Evolutionary conservation across 208 protist species (phyloP), one percentile per base, ranked within the genome.

Genomic region (Crithidia mellificae): DNA sequence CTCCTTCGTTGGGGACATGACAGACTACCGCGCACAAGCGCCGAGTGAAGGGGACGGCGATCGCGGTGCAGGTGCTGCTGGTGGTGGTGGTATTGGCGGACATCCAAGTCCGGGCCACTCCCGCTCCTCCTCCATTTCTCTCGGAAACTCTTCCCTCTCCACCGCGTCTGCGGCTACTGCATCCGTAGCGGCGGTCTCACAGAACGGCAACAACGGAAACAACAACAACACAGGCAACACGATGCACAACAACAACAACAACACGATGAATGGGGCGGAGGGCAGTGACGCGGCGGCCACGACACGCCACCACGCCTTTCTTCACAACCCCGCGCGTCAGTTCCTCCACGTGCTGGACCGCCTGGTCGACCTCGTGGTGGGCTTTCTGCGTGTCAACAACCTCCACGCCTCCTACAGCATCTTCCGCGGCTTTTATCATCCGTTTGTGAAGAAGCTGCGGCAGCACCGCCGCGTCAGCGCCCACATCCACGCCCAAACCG

Each of bases 361-460:
- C 54, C 29, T 87, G 6, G 77, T 91, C 7, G 82, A 91, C 34
- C 72, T 86, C 20, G 56, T 86, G 9, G 61, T 86, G 24, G 73
- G 63, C 50, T 80, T 88, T 22, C 34, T 92, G 57, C 73, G 67
- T 2, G 64, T 84, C 25, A 88, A 87, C 72, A 85, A 92, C 66
- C 25, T 92, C 6, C 77, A 88, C 50, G 77, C 67, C 36, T 75
- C 72, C 11, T 72, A 82, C 71, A 79, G 69, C 34, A 34, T 87
- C 55, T 75, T 80, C 63, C 55, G 68, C 20, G 78, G 62, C 24
- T 70, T 87, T 32, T 34, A 63, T 7, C 83, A 88, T 63, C 80
- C 85, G 5, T 76, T 83, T 61, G 55, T 90, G 20, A 47, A 53
- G 49, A 72, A 68, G 34, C 34, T 83, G 19, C 30, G 77, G 6